Percentiles rank a stretch among this genome's conserved stretches.
Conservation (phyloP, 257 asterid genomes). For the Lavandula angustifolia region DNA sequence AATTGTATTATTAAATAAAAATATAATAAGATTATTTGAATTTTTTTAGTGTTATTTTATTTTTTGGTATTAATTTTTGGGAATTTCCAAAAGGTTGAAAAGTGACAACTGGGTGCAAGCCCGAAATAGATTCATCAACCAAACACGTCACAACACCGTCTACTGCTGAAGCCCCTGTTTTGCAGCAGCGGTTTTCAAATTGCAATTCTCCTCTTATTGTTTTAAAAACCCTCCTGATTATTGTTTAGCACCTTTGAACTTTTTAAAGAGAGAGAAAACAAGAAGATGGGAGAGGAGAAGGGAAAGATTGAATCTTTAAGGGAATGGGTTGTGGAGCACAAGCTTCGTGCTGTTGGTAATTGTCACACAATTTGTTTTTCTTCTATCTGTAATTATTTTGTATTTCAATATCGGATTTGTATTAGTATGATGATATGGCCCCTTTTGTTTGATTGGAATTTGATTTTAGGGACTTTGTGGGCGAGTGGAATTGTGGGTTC, state of each 20-base stretch:
- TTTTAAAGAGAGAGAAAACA: background rate
- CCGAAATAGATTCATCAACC: background rate
- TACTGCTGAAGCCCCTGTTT: background rate
- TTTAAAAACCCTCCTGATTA: background rate
- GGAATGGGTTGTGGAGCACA: constrained; percentile 89
- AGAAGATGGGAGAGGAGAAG: constrained; percentile 34
- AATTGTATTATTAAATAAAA: too few species aligned
- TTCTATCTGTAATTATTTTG: background rate
- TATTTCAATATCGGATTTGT: constrained; percentile 34
- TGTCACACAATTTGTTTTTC: background rate
- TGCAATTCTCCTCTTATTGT: background rate
- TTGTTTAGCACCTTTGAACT: background rate
- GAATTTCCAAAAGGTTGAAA: background rate
- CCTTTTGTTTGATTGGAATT: background rate
- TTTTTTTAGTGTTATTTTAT: too few species aligned
- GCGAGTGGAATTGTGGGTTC: constrained; percentile 87
- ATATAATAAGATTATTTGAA: too few species aligned
- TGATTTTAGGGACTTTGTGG: constrained; percentile 49
- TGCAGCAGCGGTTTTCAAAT: constrained; percentile 23
- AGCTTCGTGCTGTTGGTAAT: constrained; percentile 81
- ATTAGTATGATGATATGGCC: background rate
- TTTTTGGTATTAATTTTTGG: too few species aligned
- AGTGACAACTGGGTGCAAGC: background rate
- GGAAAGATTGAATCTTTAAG: constrained; percentile 51
- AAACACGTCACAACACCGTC: background rate